phyloP scores from a whole-genome alignment of 192 early-diverging fungal species.

The Gryganskiella cystojenkinii region DNA sequence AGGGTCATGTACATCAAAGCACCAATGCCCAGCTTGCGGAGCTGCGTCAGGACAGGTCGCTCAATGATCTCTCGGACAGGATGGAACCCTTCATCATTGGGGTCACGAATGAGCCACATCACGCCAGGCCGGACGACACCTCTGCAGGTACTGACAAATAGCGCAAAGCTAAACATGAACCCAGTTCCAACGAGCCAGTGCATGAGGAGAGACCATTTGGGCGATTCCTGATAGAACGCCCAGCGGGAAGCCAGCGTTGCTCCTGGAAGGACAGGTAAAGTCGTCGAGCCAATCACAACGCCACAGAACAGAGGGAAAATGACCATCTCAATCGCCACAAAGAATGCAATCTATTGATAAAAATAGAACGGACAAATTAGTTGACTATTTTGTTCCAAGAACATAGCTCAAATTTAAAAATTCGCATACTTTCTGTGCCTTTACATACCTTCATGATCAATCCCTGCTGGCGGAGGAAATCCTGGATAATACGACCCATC shows the following conservation, averaged over 20 bases:
- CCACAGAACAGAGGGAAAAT: slow-evolving; percentile 92
- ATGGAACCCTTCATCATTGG: slow-evolving; percentile 94
- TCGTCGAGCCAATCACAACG: slow-evolving; percentile 83
- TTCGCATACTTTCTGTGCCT: neutral
- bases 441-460: slow-evolving; percentile 65
- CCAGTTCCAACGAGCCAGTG: slow-evolving; percentile 95
- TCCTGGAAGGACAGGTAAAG: slow-evolving; percentile 78
- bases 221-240: slow-evolving; percentile 66
- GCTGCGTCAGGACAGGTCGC: slow-evolving; percentile 75
- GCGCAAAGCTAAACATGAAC: slow-evolving; percentile 95
- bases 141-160: slow-evolving; percentile 84
- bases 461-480: slow-evolving; percentile 61
- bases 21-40: slow-evolving; percentile 86
- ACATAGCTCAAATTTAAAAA: neutral
- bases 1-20: slow-evolving; percentile 87
- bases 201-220: slow-evolving; percentile 76
- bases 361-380: neutral
- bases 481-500: slow-evolving; percentile 53
- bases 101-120: slow-evolving; percentile 99
- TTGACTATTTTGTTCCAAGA: neutral
- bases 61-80: slow-evolving; percentile 95
- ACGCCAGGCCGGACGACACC: slow-evolving; percentile 91
- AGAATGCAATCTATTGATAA: slow-evolving; percentile 74
- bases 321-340: slow-evolving; percentile 88
- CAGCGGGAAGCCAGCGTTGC: slow-evolving; percentile 67